Evolutionary conservation across 2,329 filamentous ascomycete genomes (phyloP), one percentile per base, ranked within the genome.

Genomic region (Neofusicoccum cordaticola): DNA sequence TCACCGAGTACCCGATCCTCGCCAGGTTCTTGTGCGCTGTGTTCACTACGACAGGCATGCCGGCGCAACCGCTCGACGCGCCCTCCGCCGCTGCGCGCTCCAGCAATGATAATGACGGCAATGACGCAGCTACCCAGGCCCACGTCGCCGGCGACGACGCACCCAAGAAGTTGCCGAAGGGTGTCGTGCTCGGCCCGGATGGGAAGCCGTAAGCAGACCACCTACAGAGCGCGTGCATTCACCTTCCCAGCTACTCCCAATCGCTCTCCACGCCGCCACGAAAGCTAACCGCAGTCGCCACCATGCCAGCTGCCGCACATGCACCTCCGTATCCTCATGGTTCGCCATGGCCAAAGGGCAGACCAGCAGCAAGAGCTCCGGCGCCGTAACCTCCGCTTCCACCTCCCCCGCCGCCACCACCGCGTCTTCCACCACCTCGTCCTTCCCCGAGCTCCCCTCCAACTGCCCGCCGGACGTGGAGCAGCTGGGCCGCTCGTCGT

Each of bases 381-480:
- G n/a, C 13, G 7, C 53, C 41, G 31, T 34, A 17, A 69, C 76
- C 56, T 67, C 76, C 52, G 66, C 77, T 31, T 69, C 76, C 13
- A 17, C 52, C 3, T 61, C 71, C 53, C 9, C 68, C 37, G 62
- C 66, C 65, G 58, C 69, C 39, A 67, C 68, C 47, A 15, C 69
- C 50, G 22, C 64, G 27, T 6, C 58, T 12, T 50, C 44, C 47
- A 62, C 79, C 7, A 65, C 80, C 4, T 64, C 77, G 27, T 39
- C 64, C 75, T n/a, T 68, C 77, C 41, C 66, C 70, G 15, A 71
- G 3, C 74, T 80, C 13, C 81, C 84, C 7, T 67, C 82, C 65
- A 90, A 96, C 77, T 98, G 94, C 75, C 95, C 95, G 0, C 90
- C 95, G 1, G 93, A 98, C 74, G 92, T 97, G 68, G 92, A 96